phyloP scores from a whole-genome alignment of 441 rosid species.

The Pelargonium australe region DNA sequence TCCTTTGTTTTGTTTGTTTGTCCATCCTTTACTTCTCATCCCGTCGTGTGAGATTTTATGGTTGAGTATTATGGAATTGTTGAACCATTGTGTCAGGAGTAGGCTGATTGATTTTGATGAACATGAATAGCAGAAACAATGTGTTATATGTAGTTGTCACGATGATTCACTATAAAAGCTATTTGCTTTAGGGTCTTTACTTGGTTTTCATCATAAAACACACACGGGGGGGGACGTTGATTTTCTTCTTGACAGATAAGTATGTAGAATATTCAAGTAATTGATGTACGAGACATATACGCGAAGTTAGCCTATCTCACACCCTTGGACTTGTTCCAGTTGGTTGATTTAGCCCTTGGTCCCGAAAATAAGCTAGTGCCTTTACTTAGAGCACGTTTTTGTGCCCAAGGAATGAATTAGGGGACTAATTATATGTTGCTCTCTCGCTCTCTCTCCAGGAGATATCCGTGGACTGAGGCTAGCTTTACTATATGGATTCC shows the following conservation, averaged over 20 bases:
- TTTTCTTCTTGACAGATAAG: too few relatives aligned
- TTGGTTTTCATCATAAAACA: not conserved
- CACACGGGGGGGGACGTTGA: too few relatives aligned
- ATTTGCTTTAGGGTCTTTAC: not conserved
- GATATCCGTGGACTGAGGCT: constrained; percentile 77
- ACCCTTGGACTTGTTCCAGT: too few relatives aligned
- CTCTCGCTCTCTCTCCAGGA: constrained; percentile 38
- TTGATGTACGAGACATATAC: not conserved
- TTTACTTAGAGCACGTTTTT: too few relatives aligned
- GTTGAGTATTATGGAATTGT: not conserved
- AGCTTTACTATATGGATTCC: constrained; percentile 67
- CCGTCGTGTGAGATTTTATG: not conserved
- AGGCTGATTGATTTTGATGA: too few relatives aligned
- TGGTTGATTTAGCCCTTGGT: too few relatives aligned
- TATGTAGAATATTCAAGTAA: not conserved
- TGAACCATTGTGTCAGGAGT: too few relatives aligned
- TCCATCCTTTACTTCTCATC: too few relatives aligned
- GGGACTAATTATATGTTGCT: constrained; percentile 9
- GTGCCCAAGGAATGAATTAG: not conserved
- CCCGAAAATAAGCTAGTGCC: too few relatives aligned
- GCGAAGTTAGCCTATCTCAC: too few relatives aligned
- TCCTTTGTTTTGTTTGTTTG: not conserved
- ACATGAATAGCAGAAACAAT: too few relatives aligned
- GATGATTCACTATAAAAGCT: not conserved
- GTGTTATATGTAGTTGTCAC: too few relatives aligned